These are phyloP conservation scores for Arthrocladium fulminans DNA, from an alignment of 2,329 filamentous ascomycete genomes.

Conservation along the genomic window DNA sequence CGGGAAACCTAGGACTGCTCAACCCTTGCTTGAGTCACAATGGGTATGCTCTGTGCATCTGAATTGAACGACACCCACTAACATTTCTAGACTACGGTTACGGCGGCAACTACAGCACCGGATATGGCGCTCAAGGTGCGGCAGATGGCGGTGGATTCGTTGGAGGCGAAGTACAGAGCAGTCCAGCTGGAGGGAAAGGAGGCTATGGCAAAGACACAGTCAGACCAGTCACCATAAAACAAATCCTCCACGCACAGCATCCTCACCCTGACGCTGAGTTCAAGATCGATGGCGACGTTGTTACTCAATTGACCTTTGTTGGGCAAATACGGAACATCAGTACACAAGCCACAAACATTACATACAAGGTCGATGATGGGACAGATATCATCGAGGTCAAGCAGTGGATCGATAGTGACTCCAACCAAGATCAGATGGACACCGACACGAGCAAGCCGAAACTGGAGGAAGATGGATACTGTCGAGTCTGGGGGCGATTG, in stretches of 20 bases:
- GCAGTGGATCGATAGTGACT: slow-evolving; percentile 64
- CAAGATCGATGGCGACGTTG: slow-evolving; percentile 67
- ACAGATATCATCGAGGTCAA: slow-evolving; percentile 88
- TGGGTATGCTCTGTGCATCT: not conserved
- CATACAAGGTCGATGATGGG: slow-evolving; percentile 89
- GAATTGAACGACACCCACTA: not conserved
- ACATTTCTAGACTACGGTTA: slow-evolving; percentile 17
- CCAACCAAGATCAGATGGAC: slow-evolving; percentile 37
- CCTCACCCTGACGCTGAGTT: slow-evolving; percentile 67
- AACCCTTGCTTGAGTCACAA: not conserved
- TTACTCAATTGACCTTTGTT: slow-evolving; percentile 67
- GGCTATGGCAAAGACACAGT: slow-evolving; percentile 71
- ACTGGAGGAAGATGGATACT: slow-evolving; percentile 66
- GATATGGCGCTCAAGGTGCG: slow-evolving; percentile 47
- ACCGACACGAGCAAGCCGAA: slow-evolving; percentile 39
- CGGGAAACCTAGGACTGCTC: no score
- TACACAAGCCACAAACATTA: slow-evolving; percentile 81
- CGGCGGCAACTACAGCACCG: slow-evolving; percentile 46
- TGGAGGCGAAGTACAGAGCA: slow-evolving; percentile 39
- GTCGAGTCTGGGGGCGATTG: slow-evolving; percentile 75
- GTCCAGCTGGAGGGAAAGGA: slow-evolving; percentile 39
- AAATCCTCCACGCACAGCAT: slow-evolving; percentile 74
- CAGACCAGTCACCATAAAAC: slow-evolving; percentile 90
- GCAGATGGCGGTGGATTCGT: slow-evolving; percentile 54
- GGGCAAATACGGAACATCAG: slow-evolving; percentile 84